phyloP scores from a whole-genome alignment of 352 stramenopile genomes.

The Phytophthora europaea region DNA sequence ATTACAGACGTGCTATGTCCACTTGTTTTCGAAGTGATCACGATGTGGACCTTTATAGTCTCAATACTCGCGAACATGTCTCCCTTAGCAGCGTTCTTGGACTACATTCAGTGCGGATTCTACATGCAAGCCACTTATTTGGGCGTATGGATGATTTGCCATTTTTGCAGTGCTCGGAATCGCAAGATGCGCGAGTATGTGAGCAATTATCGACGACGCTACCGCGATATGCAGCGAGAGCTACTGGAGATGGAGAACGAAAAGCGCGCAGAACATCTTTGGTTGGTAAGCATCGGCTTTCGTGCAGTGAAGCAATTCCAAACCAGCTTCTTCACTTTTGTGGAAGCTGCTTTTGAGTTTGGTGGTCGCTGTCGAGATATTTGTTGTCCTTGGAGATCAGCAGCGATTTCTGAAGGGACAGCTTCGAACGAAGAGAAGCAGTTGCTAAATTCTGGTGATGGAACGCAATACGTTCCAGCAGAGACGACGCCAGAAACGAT shows the following conservation, averaged over 20 bases:
- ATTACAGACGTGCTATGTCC: constrained; percentile 88
- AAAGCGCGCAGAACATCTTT: constrained; percentile 85
- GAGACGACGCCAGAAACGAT: background rate
- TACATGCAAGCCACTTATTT: constrained; percentile 82
- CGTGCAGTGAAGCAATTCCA: constrained; percentile 78
- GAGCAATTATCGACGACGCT: constrained; percentile 85
- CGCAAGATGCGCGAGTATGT: constrained; percentile 91
- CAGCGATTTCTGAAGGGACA: constrained; percentile 8
- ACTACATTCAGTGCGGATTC: constrained; percentile 86
- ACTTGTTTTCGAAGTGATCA: constrained; percentile 83
- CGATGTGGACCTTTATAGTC: constrained; percentile 72
- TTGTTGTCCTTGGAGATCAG: constrained; percentile 17
- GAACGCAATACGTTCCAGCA: constrained; percentile 20
- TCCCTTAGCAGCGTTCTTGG: constrained; percentile 77
- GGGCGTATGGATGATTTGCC: constrained; percentile 81
- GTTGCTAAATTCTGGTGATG: constrained; percentile 29
- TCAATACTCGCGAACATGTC: constrained; percentile 73
- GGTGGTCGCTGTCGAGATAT: constrained; percentile 20
- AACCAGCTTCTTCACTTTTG: constrained; percentile 67
- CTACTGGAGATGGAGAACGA: constrained; percentile 83
- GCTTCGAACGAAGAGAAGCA: constrained; percentile 35
- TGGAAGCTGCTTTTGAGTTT: constrained; percentile 51
- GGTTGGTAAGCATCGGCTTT: constrained; percentile 88
- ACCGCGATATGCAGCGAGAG: constrained; percentile 79
- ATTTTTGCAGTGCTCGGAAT: constrained; percentile 89